Base-by-base conservation (phyloP, 202 grass and related monocot genomes). In the Bolboschoenoplectus hybrid region DNA sequence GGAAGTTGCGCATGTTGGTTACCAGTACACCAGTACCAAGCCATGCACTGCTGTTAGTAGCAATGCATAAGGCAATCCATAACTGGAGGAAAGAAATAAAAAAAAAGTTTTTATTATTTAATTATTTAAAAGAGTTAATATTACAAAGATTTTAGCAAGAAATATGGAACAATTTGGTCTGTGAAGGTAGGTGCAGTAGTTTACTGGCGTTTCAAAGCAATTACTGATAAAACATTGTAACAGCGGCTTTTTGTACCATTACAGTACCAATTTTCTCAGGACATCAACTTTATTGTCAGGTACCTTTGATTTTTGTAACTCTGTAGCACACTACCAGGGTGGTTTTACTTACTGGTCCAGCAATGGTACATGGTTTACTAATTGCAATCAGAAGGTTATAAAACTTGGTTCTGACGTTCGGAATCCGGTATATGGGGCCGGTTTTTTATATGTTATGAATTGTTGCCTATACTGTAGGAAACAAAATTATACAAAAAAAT, bases 1-100 rank as follows among this genome's bases (percentile, higher is more conserved):
- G 96, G 34, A 98, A 98, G 49, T 98, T 98, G 69, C 96, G 90
- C 96, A 98, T 98, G 88, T 98, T 98, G 82, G 93, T 98, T 58
- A 98, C 96, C 66, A 98, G 90, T 4, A 91, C 90, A 4, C 88
- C 91, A 35, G 96, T 98, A 53, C 91, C 92, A 58, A 95, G 85
- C 96, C 96, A 98, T 86, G 96, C 96, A 14, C 96, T 96, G 90
- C 96, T 98, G 86, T 98, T 98, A 10, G 96, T 95, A 53, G 85
- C 96, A 65, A 98, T 88, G 84, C 91, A 96, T 60, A 98, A 85
- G 81, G 96, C 91, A 85, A 98, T 81, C 82, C 90, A 98, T 72
- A 98, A 84, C 96, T 98, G 93, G 61, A 91, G 63, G 17, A 84
- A 40, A 52, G n/a, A 39, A 53, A 57, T 35, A 41, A 39, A 74